Evolutionary conservation across 495 filamentous ascomycete genomes (phyloP), one percentile per base, ranked within the genome.

Genomic region (Chlorociboria aeruginascens): DNA sequence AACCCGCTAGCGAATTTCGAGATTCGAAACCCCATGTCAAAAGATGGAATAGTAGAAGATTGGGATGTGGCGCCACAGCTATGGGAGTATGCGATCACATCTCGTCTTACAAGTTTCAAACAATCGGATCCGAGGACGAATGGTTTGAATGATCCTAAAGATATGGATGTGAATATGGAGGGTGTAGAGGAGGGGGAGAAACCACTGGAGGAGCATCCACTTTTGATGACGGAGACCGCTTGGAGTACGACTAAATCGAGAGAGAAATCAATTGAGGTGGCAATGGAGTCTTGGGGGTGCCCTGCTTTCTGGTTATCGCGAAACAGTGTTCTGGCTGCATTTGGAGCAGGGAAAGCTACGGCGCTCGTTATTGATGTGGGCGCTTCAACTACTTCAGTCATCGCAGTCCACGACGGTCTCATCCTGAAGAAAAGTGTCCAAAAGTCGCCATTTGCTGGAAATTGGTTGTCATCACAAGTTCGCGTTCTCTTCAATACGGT

Each of bases 221-320:
- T 98, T 53, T 73, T 98, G 35, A 87, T 97, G 82, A 94, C 85
- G 4, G 92, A 98, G 68, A 83, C 86, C 16, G 83, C 85, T 28
- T 96, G 89, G 90, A 97, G 94, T 62, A 69, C 82, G 16, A 63
- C 75, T 12, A 97, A 95, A 66, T 78, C 82, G 49, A 74, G 92
- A 33, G 92, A 98, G 64, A 89, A 86, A 70, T 80, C 81, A 6
- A 87, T 96, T 54, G 93, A 98, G 66, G 77, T 95, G 45, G 86
- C 82, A 29, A 95, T 98, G 79, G 92, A 98, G 71, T 83, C 77
- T 53, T 98, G 90, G 83, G 89, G 88, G 12, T 80, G 78, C 33
- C 92, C 92, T 11, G 92, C 92, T 3, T 97, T 94, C 66, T 98
- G 88, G 72, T 71, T 95, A 43, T 85, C 83, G 45, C 53, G 65